These are phyloP conservation scores for Durusdinium trenchii DNA, from an alignment of 73 alveolate genomes.

Conservation along the genomic window DNA sequence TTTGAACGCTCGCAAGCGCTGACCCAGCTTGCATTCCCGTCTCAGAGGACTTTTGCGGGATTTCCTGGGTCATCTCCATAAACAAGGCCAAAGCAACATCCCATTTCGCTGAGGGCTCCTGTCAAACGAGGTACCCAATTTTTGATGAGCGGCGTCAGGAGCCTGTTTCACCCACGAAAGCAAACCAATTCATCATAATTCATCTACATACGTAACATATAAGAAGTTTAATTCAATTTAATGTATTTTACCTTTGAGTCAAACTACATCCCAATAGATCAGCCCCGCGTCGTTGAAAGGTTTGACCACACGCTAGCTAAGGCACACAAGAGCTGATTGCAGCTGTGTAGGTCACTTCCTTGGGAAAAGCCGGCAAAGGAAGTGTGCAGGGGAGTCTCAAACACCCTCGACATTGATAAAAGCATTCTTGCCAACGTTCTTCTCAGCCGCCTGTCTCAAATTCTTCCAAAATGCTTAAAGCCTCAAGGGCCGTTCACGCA, in stretches of 20 bases:
- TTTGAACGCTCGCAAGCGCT: neutral
- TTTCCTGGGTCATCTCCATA: slow-evolving; percentile 25
- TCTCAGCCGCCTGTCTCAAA: slow-evolving; percentile 27
- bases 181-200: too few relatives aligned
- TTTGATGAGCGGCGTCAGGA: too few relatives aligned
- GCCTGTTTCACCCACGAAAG: too few relatives aligned
- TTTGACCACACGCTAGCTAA: neutral
- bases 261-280: too few relatives aligned
- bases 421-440: neutral
- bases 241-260: too few relatives aligned
- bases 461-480: slow-evolving; percentile 32
- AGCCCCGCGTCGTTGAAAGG: too few relatives aligned
- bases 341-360: slow-evolving; percentile 82
- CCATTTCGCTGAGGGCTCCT: slow-evolving; percentile 35
- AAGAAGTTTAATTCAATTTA: too few relatives aligned
- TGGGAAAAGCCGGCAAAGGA: neutral
- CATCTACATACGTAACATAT: too few relatives aligned
- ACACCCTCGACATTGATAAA: neutral
- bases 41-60: neutral
- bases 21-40: slow-evolving; percentile 56
- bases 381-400: neutral
- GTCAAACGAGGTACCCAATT: neutral
- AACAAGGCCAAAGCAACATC: slow-evolving; percentile 31
- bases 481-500: neutral
- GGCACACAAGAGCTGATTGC: slow-evolving; percentile 84